Percentiles rank a stretch among this genome's conserved stretches.
Evolutionary conservation across 805 yeast genomes (phyloP).

Genomic region (Candida khao-thaluensis): DNA sequence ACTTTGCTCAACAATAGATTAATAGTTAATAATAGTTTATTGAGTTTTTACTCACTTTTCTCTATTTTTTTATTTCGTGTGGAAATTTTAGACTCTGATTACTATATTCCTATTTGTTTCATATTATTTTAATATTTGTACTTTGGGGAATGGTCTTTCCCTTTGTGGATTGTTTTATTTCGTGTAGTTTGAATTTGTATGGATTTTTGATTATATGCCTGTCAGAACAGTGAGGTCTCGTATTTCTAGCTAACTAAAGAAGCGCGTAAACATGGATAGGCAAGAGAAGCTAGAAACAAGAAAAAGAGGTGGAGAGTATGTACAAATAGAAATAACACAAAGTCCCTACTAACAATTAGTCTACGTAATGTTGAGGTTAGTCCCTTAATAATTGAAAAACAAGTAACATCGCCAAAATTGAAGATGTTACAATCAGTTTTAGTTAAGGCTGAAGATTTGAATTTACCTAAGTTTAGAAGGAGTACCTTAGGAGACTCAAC

Average conservation of each 20-base stretch:
- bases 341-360: constrained; percentile 8
- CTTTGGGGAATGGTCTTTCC: too few relatives aligned
- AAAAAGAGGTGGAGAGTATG: constrained; percentile 45
- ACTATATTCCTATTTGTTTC: too few relatives aligned
- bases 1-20: constrained; percentile 61
- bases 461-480: constrained; percentile 13
- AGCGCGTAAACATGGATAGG: constrained; percentile 10
- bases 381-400: constrained; percentile 9
- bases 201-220: too few relatives aligned
- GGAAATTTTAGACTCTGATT: too few relatives aligned
- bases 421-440: constrained; percentile 26
- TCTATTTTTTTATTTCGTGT: neutral
- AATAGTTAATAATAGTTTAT: neutral
- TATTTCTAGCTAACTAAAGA: too few relatives aligned
- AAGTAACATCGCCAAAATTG: constrained; percentile 10
- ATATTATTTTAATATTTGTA: too few relatives aligned
- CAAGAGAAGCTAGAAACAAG: constrained; percentile 30
- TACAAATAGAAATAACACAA: constrained; percentile 7
- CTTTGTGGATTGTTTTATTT: too few relatives aligned
- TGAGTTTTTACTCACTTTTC: neutral
- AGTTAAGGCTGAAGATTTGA: constrained; percentile 20
- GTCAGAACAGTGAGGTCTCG: too few relatives aligned
- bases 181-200: too few relatives aligned
- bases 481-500: constrained; percentile 7
- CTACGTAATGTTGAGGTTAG: constrained; percentile 14